Conservation (phyloP, 2,329 filamentous ascomycete species). For the Truncatella angustata region DNA sequence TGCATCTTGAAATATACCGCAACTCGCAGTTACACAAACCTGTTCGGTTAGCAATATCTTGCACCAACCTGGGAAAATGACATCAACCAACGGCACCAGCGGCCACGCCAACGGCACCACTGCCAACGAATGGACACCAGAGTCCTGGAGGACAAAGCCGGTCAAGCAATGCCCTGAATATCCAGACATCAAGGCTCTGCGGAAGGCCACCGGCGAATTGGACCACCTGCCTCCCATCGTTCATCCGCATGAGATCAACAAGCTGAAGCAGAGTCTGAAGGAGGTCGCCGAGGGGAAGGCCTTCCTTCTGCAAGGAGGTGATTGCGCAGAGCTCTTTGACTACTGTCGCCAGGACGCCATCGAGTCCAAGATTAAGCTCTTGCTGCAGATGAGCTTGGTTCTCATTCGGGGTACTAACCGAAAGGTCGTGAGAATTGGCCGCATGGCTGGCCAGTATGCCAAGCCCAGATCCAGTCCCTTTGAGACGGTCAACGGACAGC, state of each 20-base stretch:
- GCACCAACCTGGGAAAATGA: too few species aligned
- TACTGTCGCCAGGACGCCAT: conserved; percentile 90
- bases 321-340: conserved; percentile 96
- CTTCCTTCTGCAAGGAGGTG: conserved; percentile 92
- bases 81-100: not conserved
- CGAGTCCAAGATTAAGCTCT: conserved; percentile 93
- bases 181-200: conserved; percentile 58
- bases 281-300: conserved; percentile 89
- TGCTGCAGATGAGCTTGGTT: conserved; percentile 95
- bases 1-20: too few species aligned
- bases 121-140: conserved; percentile 52
- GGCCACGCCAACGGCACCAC: not conserved
- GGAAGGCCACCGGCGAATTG: conserved; percentile 63
- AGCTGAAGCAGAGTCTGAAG: conserved; percentile 72
- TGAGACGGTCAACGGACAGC: conserved; percentile 75
- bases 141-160: conserved; percentile 74
- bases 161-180: conserved; percentile 77
- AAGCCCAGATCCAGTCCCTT: conserved; percentile 90
- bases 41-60: too few species aligned
- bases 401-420: conserved; percentile 82
- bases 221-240: conserved; percentile 73
- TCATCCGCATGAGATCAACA: conserved; percentile 75
- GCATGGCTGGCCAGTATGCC: conserved; percentile 97
- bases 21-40: too few species aligned
- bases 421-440: conserved; percentile 88